These are phyloP conservation scores for Trichoderma cornu-damae DNA, from an alignment of 2,329 filamentous ascomycete genomes.

Conservation along the genomic window DNA sequence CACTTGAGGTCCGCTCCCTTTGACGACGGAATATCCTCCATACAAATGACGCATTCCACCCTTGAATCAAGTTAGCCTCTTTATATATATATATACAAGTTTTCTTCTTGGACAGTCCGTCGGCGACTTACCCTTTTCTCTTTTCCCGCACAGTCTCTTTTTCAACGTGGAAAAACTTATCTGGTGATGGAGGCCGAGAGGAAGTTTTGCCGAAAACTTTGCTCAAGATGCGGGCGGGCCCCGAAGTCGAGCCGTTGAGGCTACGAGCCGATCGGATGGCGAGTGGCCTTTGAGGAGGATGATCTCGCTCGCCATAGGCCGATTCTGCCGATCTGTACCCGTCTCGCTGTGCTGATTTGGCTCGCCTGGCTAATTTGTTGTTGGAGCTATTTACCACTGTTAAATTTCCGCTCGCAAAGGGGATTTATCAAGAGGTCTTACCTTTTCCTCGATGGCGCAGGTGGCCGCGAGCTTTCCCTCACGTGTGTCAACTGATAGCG, in stretches of 20 bases:
- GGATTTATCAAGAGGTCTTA: constrained; percentile 16
- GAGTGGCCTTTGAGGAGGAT: constrained; percentile 19
- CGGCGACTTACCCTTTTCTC: constrained; percentile 21
- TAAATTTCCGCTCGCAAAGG: not conserved
- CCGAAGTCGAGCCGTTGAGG: constrained; percentile 19
- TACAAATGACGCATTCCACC: constrained; percentile 67
- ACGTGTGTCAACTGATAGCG: constrained; percentile 27
- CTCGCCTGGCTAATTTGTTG: constrained; percentile 12
- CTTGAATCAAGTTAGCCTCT: constrained; percentile 37
- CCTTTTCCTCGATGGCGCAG: constrained; percentile 31
- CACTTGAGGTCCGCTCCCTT: constrained; percentile 69
- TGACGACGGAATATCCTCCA: constrained; percentile 59
- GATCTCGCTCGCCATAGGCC: constrained; percentile 17
- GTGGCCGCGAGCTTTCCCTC: constrained; percentile 34
- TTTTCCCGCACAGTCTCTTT: constrained; percentile 23
- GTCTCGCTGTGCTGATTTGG: not conserved
- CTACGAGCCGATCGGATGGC: constrained; percentile 20
- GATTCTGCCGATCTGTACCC: constrained; percentile 23
- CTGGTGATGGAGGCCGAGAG: constrained; percentile 16
- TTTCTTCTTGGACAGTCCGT: not conserved
- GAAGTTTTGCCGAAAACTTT: constrained; percentile 7
- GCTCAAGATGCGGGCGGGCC: constrained; percentile 1
- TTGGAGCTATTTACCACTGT: constrained; percentile 16
- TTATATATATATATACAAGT: too few relatives aligned
- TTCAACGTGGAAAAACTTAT: constrained; percentile 25